Evolutionary conservation across 2,329 filamentous ascomycete genomes (phyloP).

Genomic region (Colletotrichum paranaense): DNA sequence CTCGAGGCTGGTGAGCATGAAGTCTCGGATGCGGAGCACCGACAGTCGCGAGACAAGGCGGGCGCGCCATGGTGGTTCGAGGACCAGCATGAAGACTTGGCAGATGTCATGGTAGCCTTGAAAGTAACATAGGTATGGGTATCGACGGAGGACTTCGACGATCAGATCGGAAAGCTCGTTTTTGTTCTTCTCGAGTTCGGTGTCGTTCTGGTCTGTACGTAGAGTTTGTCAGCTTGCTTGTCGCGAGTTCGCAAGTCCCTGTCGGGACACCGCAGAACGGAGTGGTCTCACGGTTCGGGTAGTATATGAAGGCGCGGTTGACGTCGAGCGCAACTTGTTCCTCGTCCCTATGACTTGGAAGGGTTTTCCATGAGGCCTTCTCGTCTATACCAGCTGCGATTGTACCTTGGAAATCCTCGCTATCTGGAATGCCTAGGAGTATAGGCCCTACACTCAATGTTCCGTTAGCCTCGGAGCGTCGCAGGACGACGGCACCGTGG

Average conservation of each 20-base stretch:
- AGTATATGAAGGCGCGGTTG: conserved; percentile 96
- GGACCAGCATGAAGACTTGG: conserved; percentile 90
- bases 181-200: conserved; percentile 78
- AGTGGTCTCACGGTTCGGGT: conserved; percentile 76
- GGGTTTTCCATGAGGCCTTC: conserved; percentile 62
- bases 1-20: conserved; percentile 90
- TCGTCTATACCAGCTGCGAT: conserved; percentile 33
- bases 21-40: conserved; percentile 91
- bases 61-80: conserved; percentile 70
- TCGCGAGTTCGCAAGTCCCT: background rate
- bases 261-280: background rate
- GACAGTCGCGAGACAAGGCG: conserved; percentile 83
- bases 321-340: conserved; percentile 93
- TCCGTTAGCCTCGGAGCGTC: conserved; percentile 28
- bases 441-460: conserved; percentile 66
- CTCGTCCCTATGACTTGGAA: conserved; percentile 86
- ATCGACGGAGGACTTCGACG: conserved; percentile 79
- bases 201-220: conserved; percentile 72
- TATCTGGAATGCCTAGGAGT: conserved; percentile 58
- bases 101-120: conserved; percentile 99
- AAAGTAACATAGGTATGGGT: conserved; percentile 93
- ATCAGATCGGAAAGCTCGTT: conserved; percentile 84
- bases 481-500: background rate
- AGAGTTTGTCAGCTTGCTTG: conserved; percentile 30
- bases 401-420: conserved; percentile 30